These are phyloP conservation scores for Diddensiella transvaalensis DNA, from an alignment of 805 yeast genomes.

Conservation along the genomic window DNA sequence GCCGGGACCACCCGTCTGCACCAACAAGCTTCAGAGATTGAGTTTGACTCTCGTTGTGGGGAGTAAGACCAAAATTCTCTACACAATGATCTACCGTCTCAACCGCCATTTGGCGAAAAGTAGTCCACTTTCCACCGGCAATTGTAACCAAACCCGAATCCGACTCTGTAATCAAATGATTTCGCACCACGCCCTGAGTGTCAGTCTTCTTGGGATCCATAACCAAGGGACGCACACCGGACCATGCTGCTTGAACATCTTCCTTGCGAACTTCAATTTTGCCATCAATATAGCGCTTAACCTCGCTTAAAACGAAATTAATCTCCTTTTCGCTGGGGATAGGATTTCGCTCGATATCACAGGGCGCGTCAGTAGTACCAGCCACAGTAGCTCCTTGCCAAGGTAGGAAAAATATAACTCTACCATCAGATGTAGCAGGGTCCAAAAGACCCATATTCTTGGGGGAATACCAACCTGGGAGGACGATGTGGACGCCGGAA, in stretches of 20 bases:
- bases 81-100: conserved; percentile 80
- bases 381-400: conserved; percentile 97
- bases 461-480: conserved; percentile 92
- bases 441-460: conserved; percentile 82
- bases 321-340: conserved; percentile 85
- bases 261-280: conserved; percentile 84
- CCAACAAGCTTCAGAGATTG: conserved; percentile 57
- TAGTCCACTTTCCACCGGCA: conserved; percentile 98
- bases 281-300: conserved; percentile 72
- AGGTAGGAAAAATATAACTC: conserved; percentile 95
- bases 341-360: conserved; percentile 47
- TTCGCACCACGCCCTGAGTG: conserved; percentile 88
- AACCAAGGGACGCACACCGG: conserved; percentile 93
- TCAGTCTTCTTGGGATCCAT: conserved; percentile 58
- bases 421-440: conserved; percentile 89
- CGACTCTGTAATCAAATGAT: conserved; percentile 73
- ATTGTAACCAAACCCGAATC: conserved; percentile 78
- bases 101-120: conserved; percentile 96
- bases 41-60: conserved; percentile 42
- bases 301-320: conserved; percentile 77
- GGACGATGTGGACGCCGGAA: conserved; percentile 86
- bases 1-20: conserved; percentile 72
- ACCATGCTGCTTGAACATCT: conserved; percentile 94
- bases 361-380: conserved; percentile 92
- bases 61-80: conserved; percentile 41